Conservation (phyloP, 306 rosid species). For the Rosa multiflora region DNA sequence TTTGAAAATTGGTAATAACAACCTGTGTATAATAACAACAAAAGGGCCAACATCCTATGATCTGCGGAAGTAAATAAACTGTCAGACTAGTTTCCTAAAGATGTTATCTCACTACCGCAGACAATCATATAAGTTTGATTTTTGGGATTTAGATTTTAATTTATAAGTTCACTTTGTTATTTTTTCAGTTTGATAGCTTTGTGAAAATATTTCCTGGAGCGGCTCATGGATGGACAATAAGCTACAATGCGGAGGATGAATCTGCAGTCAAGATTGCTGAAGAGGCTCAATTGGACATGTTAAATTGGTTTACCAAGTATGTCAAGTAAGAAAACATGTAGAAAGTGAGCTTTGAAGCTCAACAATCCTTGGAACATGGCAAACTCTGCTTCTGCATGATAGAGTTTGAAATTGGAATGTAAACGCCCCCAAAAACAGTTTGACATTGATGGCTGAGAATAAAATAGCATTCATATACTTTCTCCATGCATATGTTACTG, state of each 20-base stretch:
- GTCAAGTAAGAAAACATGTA: conserved; percentile 32
- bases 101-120: not conserved
- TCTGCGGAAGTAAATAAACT: too few relatives aligned
- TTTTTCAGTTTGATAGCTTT: conserved; percentile 42
- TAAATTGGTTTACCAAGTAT: conserved; percentile 59
- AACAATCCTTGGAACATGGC: not conserved
- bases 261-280: conserved; percentile 47
- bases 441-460: too few relatives aligned
- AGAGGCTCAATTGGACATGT: conserved; percentile 63
- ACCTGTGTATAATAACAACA: too few relatives aligned
- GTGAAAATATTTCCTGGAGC: conserved; percentile 58
- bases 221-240: conserved; percentile 56
- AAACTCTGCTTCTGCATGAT: not conserved
- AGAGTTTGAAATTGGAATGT: not conserved
- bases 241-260: conserved; percentile 52
- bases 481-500: not conserved
- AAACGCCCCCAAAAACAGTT: too few relatives aligned
- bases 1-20: too few relatives aligned
- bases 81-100: not conserved
- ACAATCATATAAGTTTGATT: not conserved
- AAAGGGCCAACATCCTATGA: too few relatives aligned
- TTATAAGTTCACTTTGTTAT: not conserved
- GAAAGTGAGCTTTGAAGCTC: not conserved
- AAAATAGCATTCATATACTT: not conserved
- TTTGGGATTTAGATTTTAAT: not conserved